phyloP scores from a whole-genome alignment of 2,329 filamentous ascomycete species.

The Colletotrichum sp. region DNA sequence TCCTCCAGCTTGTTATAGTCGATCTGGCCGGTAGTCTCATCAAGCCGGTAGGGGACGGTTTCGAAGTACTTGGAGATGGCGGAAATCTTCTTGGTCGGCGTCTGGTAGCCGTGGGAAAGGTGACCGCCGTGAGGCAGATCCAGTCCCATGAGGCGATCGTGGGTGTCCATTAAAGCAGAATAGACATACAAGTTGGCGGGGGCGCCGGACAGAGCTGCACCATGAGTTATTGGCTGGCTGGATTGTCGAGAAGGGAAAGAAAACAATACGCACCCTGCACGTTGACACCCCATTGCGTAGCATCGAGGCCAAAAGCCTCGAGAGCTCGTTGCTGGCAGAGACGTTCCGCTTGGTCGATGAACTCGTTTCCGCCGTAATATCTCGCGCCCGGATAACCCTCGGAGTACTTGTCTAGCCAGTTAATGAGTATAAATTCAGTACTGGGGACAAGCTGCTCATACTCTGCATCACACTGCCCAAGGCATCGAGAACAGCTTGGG shows the following conservation, averaged over 20 bases:
- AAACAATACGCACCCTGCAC: conserved; percentile 61
- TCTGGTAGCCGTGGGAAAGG: conserved; percentile 96
- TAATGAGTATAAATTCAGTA: background rate
- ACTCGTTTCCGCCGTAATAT: conserved; percentile 97
- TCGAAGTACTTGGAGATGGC: conserved; percentile 99
- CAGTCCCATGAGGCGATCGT: conserved; percentile 96
- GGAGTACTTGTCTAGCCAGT: conserved; percentile 85
- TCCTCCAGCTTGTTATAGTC: conserved; percentile 94
- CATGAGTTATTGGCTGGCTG: conserved; percentile 15
- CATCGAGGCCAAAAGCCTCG: conserved; percentile 82
- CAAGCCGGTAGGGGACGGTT: conserved; percentile 91
- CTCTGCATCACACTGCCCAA: conserved; percentile 95
- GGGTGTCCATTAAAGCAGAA: conserved; percentile 88
- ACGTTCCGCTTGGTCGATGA: conserved; percentile 89
- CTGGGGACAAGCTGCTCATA: conserved; percentile 47
- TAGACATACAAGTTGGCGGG: conserved; percentile 90
- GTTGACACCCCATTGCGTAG: conserved; percentile 94
- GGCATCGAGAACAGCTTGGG: conserved; percentile 89
- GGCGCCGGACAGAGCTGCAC: conserved; percentile 75
- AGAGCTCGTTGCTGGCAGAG: conserved; percentile 91
- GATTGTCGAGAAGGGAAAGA: background rate
- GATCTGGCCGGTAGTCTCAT: conserved; percentile 90
- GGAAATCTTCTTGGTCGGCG: conserved; percentile 93
- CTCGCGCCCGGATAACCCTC: conserved; percentile 96
- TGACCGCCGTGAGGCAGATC: conserved; percentile 97